Evolutionary conservation across 768 basidiomycete species (phyloP), one percentile per base, ranked within the genome.

Genomic region (Pleurotus tuber-regium): DNA sequence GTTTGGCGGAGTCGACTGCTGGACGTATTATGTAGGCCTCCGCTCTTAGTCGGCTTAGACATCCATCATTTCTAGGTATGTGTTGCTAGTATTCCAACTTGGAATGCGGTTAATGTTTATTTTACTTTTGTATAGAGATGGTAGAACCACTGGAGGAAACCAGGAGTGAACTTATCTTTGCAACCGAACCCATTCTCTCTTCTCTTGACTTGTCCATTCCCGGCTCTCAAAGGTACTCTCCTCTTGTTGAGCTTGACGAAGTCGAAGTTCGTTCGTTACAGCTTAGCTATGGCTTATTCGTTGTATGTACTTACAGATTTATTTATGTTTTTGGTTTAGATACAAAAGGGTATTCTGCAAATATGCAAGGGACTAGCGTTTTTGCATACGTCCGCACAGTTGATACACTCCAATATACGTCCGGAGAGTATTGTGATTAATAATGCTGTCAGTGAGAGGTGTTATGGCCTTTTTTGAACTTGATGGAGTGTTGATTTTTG

Each of bases 61-160:
- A 98, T 70, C 97, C 97, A 3, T 95, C 89, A 54, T 84, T 99
- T 43, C 77, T 99, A 52, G 91, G 90, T 91, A 61, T 53, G 54
- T 58, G 55, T n/a, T n/a, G n/a, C n/a, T n/a, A n/a, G n/a, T n/a
- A n/a, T n/a, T n/a, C n/a, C n/a, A n/a, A n/a, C n/a, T n/a, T n/a
- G n/a, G n/a, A n/a, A n/a, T n/a, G n/a, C n/a, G n/a, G n/a, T n/a
- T n/a, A n/a, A n/a, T n/a, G n/a, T n/a, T n/a, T n/a, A n/a, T n/a
- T n/a, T n/a, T n/a, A n/a, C n/a, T n/a, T n/a, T n/a, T n/a, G n/a
- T 25, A 31, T 66, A 92, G 96, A 98, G 73, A 91, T 98, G 86
- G 94, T 96, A 24, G 97, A 99, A 69, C 96, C 97, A 21, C 71
- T 97, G 40, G 94, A 98, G 63, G 96, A 99, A 68, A 89, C 94